Evolutionary conservation across 371 early-diverging fungal genomes (phyloP).

Genomic region (Gilbertella persicaria): DNA sequence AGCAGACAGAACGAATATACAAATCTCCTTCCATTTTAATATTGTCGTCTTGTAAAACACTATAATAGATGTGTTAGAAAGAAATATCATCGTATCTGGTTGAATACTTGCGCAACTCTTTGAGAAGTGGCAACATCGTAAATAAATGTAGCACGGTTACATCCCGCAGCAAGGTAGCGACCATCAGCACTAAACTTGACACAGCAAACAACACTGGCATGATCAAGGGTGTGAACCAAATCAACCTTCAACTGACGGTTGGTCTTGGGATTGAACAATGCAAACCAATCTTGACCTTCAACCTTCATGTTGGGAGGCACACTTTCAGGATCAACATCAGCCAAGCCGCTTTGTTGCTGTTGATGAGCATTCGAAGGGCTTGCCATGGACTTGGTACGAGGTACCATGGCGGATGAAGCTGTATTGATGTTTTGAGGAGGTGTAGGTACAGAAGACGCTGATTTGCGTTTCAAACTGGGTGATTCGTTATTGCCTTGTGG

Average conservation of each 20-base stretch:
- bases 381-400: conserved; percentile 8
- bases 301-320: conserved; percentile 79
- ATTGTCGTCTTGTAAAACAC: conserved; percentile 77
- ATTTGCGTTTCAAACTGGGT: conserved; percentile 14
- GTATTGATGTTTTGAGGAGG: conserved; percentile 8
- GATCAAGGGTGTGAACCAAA: conserved; percentile 84
- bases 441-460: conserved; percentile 10
- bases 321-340: conserved; percentile 82
- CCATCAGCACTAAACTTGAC: conserved; percentile 95
- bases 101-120: conserved; percentile 65
- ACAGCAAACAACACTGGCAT: conserved; percentile 93
- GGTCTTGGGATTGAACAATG: conserved; percentile 76
- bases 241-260: conserved; percentile 78
- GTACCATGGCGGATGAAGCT: not conserved
- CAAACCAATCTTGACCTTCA: conserved; percentile 91
- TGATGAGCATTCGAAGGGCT: conserved; percentile 11
- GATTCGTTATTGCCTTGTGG: conserved; percentile 10
- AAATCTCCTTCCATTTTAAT: conserved; percentile 79
- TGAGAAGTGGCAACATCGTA: conserved; percentile 81
- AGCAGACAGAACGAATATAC: conserved; percentile 96
- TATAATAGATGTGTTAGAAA: conserved; percentile 20
- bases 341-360: conserved; percentile 35
- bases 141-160: conserved; percentile 89
- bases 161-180: conserved; percentile 92
- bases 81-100: too few species aligned